Percentiles rank a stretch among this genome's conserved stretches.
Conservation (phyloP, 1,284 basidiomycete genomes). For the Peniophora sp. region DNA sequence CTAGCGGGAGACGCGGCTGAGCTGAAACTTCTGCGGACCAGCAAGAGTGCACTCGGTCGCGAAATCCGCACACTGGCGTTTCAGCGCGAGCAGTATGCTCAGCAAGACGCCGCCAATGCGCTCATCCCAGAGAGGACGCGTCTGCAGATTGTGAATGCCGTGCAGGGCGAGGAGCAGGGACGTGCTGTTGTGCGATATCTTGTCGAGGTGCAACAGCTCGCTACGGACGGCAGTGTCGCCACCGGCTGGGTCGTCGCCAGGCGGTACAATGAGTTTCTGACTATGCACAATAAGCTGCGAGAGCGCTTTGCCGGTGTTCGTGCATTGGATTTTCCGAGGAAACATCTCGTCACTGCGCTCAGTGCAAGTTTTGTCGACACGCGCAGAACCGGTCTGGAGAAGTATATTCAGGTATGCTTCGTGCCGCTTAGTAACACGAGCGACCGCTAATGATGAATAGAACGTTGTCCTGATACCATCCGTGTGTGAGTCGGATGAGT, state of each 20-base stretch:
- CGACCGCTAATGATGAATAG: conserved; percentile 32
- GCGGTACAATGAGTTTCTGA: conserved; percentile 91
- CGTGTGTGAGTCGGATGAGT: conserved; percentile 78
- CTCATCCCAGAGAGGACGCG: conserved; percentile 74
- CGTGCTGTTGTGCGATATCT: conserved; percentile 89
- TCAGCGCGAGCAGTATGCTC: conserved; percentile 86
- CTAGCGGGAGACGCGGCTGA: conserved; percentile 86
- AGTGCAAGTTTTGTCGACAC: conserved; percentile 82
- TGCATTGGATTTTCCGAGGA: conserved; percentile 82
- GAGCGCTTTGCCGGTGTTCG: conserved; percentile 65
- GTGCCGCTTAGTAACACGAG: neutral
- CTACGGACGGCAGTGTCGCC: conserved; percentile 63
- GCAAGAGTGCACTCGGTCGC: conserved; percentile 72
- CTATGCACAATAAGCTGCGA: conserved; percentile 78
- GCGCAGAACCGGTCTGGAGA: conserved; percentile 74
- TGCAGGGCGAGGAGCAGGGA: conserved; percentile 73
- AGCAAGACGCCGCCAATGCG: conserved; percentile 81
- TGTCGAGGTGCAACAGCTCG: conserved; percentile 85
- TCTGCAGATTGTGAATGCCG: conserved; percentile 73
- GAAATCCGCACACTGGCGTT: conserved; percentile 82
- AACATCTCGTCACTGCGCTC: conserved; percentile 78
- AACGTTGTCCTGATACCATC: conserved; percentile 64
- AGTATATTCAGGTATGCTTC: conserved; percentile 74
- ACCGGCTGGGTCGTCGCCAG: conserved; percentile 90
- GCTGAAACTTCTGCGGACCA: conserved; percentile 73